Percentiles rank a stretch among this genome's conserved stretches.
Conservation (phyloP, 2,329 filamentous ascomycete species). For the Acephala macrosclerotiorum region DNA sequence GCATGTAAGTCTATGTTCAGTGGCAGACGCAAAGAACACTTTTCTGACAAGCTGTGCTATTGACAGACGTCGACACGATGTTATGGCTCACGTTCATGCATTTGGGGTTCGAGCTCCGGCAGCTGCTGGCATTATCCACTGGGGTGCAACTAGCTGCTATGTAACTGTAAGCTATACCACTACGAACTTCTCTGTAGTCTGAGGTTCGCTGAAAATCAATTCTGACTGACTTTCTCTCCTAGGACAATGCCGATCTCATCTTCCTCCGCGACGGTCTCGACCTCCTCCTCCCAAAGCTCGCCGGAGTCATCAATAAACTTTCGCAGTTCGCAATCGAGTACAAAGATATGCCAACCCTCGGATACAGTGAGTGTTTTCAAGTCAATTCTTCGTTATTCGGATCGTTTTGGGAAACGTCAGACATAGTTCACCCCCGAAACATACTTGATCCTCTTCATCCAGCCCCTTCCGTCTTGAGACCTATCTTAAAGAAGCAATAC, state of each 20-base stretch:
- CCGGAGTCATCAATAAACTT: constrained; percentile 80
- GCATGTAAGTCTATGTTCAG: constrained; percentile 46
- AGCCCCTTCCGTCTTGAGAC: constrained; percentile 66
- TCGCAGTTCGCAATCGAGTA: constrained; percentile 74
- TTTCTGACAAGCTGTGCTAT: not conserved
- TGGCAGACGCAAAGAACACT: not conserved
- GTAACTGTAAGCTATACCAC: constrained; percentile 11
- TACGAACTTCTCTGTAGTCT: not conserved
- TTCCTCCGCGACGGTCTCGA: constrained; percentile 76
- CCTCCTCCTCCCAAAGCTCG: constrained; percentile 78
- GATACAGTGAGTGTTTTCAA: too few relatives aligned
- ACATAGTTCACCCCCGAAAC: too few relatives aligned
- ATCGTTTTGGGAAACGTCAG: too few relatives aligned
- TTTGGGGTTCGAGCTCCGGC: constrained; percentile 77
- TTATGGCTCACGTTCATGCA: constrained; percentile 65
- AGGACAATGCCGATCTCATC: constrained; percentile 79
- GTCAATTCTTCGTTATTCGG: too few relatives aligned
- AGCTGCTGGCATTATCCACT: constrained; percentile 72
- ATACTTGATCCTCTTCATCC: too few relatives aligned
- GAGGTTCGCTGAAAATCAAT: not conserved
- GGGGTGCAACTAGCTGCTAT: constrained; percentile 53
- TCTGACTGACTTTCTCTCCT: not conserved
- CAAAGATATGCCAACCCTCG: constrained; percentile 70
- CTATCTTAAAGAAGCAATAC: too few relatives aligned
- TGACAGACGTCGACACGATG: constrained; percentile 64